Percentiles rank a stretch among this genome's conserved stretches.
phyloP scores from a whole-genome alignment of 805 yeast species.

The Ogataea pini region DNA sequence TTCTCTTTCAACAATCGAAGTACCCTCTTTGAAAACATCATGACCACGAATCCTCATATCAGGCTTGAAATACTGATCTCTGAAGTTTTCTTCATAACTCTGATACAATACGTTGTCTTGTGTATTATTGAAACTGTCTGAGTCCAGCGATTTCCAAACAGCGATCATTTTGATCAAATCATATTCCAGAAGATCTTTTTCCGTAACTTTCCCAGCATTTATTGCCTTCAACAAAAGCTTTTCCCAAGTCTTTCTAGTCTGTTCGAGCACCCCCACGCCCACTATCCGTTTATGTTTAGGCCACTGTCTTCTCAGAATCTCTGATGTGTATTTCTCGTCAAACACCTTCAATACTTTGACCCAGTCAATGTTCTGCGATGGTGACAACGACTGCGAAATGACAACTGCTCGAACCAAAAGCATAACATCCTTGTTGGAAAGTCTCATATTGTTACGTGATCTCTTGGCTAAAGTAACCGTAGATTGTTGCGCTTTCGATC shows the following conservation, averaged over 20 bases:
- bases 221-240: conserved; percentile 59
- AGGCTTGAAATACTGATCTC: conserved; percentile 45
- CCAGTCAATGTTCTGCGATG: conserved; percentile 64
- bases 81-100: conserved; percentile 48
- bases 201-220: conserved; percentile 50
- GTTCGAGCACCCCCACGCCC: conserved; percentile 59
- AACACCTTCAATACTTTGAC: conserved; percentile 53
- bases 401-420: conserved; percentile 63
- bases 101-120: conserved; percentile 33
- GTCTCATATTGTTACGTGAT: conserved; percentile 25
- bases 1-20: conserved; percentile 74
- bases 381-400: conserved; percentile 60
- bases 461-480: conserved; percentile 13
- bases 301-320: conserved; percentile 66
- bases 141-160: conserved; percentile 60
- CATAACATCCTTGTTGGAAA: conserved; percentile 46
- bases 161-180: conserved; percentile 55
- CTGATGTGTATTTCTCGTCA: conserved; percentile 40
- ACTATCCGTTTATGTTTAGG: conserved; percentile 57
- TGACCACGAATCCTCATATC: conserved; percentile 29
- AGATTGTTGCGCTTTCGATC: conserved; percentile 14
- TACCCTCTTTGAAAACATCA: conserved; percentile 48
- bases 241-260: conserved; percentile 63
- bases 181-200: conserved; percentile 50
- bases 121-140: conserved; percentile 34